A percentile compares a stretch with the other conserved stretches of the same genome.
These are phyloP conservation scores for Fusarium beomiforme DNA, from an alignment of 2,329 filamentous ascomycete species.

Conservation along the genomic window DNA sequence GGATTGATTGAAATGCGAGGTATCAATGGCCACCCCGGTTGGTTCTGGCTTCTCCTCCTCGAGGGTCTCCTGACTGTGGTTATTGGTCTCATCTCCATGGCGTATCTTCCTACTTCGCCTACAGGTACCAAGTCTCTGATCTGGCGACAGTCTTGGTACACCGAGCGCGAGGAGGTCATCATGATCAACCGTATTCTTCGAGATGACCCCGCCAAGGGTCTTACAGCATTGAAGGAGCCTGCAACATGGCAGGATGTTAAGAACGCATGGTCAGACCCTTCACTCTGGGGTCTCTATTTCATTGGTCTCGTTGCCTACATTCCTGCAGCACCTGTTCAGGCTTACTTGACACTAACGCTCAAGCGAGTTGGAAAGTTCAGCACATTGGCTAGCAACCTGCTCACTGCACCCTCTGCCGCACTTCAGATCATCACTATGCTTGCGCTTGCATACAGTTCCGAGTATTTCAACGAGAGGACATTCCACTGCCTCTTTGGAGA, in stretches of 20 bases:
- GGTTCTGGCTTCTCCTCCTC: conserved; percentile 64
- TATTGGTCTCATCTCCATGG: conserved; percentile 63
- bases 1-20: conserved; percentile 62
- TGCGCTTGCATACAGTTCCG: conserved; percentile 62
- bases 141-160: conserved; percentile 73
- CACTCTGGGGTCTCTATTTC: conserved; percentile 61
- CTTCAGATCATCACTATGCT: conserved; percentile 68
- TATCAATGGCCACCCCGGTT: conserved; percentile 58
- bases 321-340: conserved; percentile 57
- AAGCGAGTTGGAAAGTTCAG: conserved; percentile 63
- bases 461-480: conserved; percentile 64
- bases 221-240: conserved; percentile 57
- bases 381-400: conserved; percentile 69
- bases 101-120: conserved; percentile 72
- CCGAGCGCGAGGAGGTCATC: conserved; percentile 73
- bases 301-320: conserved; percentile 61
- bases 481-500: conserved; percentile 63
- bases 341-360: conserved; percentile 66
- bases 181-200: conserved; percentile 70
- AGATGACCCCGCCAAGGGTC: conserved; percentile 64
- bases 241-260: conserved; percentile 55
- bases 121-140: conserved; percentile 71
- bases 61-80: conserved; percentile 59
- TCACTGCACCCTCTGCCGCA: conserved; percentile 68
- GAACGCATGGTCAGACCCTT: conserved; percentile 55